Percentiles rank a stretch among this genome's conserved stretches.
Conservation (phyloP, 2,329 filamentous ascomycete genomes). For the Blastomyces parvus region DNA sequence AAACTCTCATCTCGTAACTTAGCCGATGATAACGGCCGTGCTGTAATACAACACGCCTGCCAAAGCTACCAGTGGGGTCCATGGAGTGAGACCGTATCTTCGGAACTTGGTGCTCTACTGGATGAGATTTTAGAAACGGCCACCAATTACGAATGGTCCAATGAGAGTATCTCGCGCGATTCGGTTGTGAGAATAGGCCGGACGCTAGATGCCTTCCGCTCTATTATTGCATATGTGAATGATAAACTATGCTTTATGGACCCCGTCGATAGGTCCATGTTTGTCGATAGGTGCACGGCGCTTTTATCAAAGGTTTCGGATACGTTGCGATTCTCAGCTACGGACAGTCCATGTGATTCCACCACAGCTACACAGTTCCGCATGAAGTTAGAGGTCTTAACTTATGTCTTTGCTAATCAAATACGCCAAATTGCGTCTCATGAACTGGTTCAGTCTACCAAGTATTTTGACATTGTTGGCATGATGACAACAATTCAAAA, state of each 20-base stretch:
- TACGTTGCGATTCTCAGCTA: conserved; percentile 12
- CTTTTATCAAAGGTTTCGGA: conserved; percentile 35
- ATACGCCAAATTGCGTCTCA: conserved; percentile 30
- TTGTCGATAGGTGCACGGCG: conserved; percentile 30
- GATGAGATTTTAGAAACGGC: conserved; percentile 19
- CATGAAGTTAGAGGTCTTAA: conserved; percentile 21
- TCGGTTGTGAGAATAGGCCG: conserved; percentile 13
- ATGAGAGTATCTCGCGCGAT: conserved; percentile 6
- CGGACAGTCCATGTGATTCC: background rate
- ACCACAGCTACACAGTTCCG: conserved; percentile 17
- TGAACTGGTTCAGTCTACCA: conserved; percentile 20
- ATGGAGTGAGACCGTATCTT: conserved; percentile 49
- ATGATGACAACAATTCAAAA: conserved; percentile 29
- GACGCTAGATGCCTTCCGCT: conserved; percentile 26
- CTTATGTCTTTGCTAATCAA: conserved; percentile 32
- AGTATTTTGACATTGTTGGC: conserved; percentile 20
- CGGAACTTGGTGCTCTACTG: conserved; percentile 35
- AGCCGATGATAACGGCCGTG: conserved; percentile 33
- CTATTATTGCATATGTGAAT: conserved; percentile 42
- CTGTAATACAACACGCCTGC: conserved; percentile 30
- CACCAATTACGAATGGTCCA: conserved; percentile 2
- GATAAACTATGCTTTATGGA: conserved; percentile 45
- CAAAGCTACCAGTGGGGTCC: conserved; percentile 39
- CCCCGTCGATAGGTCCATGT: conserved; percentile 43
- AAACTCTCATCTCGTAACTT: conserved; percentile 34